Evolutionary conservation across 1,284 basidiomycete species (phyloP), one percentile per base, ranked within the genome.

Genomic region (Ceratobasidium sp.): DNA sequence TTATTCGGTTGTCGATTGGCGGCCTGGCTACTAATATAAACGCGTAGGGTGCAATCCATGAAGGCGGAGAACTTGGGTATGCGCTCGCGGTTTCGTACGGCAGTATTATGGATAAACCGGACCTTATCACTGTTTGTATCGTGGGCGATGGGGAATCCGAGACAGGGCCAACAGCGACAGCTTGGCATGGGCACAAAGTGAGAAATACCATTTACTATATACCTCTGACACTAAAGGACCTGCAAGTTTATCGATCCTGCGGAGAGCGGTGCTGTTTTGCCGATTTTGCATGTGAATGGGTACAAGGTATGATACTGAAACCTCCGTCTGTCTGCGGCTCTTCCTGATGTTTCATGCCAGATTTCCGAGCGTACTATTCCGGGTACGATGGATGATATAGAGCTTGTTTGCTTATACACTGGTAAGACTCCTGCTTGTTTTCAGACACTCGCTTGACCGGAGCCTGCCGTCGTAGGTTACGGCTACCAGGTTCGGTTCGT

Each of bases 91-190:
- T 94, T 10, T 87, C 93, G 0, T 96, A 92, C 77, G 92, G 92
- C 43, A 88, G 90, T n/a, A 86, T 94, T 76, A 94, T 96, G 92
- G 94, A 96, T 80, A 91, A 92, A 74, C 94, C 93, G 8, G 86
- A 96, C 78, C 87, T 93, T 23, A 86, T 96, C 76, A 87, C 91
- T 18, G 85, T 90, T 58, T 92, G 89, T 74, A 85, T 96, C 43
- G 83, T 96, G 23, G 94, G 94, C 41, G 94, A 96, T 75, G 94
- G 94, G 41, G 94, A 96, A 81, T 89, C 89, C 26, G 93, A 96
- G 81, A 92, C 92, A 0, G 93, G 92, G 1, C 92, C 92, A 0
- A 93, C 92, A 30, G 92, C 92, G 5, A 86, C 90, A 75, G 76
- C 78, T 5, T 79, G 77, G 77, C 77, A 78, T 78, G 89, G 85